Evolutionary conservation across 306 rosid species (phyloP).

Genomic region (Medicago ruthenica): DNA sequence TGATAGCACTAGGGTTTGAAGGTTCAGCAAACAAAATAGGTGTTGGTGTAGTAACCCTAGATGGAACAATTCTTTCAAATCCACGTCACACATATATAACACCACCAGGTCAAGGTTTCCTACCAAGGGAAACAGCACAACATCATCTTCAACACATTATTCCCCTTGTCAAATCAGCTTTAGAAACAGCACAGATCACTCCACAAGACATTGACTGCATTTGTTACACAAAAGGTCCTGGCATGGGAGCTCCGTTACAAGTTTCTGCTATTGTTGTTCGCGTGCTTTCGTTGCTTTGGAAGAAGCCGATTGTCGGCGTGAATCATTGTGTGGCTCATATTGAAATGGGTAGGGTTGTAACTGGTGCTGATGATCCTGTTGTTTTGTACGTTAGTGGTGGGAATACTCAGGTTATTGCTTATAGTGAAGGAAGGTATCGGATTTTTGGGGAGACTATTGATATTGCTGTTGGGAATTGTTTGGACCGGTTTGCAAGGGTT

Average conservation of each 20-base stretch:
- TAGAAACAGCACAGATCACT: conserved; percentile 64
- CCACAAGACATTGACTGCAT: conserved; percentile 81
- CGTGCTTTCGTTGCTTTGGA: conserved; percentile 85
- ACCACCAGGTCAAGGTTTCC: conserved; percentile 95
- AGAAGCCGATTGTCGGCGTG: conserved; percentile 88
- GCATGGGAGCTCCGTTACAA: conserved; percentile 95
- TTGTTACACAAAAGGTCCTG: conserved; percentile 94
- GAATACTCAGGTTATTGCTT: conserved; percentile 92
- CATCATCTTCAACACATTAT: conserved; percentile 86
- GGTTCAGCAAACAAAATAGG: conserved; percentile 98
- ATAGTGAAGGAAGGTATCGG: conserved; percentile 87
- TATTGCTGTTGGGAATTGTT: conserved; percentile 93
- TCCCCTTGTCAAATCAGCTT: conserved; percentile 74
- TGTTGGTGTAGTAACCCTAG: conserved; percentile 78
- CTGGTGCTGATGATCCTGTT: conserved; percentile 93
- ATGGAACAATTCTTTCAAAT: conserved; percentile 84
- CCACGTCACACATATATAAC: conserved; percentile 95
- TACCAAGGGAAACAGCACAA: conserved; percentile 94
- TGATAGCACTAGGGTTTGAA: conserved; percentile 87
- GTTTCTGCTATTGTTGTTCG: conserved; percentile 85
- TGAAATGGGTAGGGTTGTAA: conserved; percentile 95
- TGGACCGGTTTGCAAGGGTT: conserved; percentile 92
- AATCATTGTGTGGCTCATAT: conserved; percentile 95
- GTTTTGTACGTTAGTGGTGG: conserved; percentile 95
- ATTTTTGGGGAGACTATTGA: conserved; percentile 96